phyloP scores from a whole-genome alignment of 371 early-diverging fungal species.

The Mortierella sp. region DNA sequence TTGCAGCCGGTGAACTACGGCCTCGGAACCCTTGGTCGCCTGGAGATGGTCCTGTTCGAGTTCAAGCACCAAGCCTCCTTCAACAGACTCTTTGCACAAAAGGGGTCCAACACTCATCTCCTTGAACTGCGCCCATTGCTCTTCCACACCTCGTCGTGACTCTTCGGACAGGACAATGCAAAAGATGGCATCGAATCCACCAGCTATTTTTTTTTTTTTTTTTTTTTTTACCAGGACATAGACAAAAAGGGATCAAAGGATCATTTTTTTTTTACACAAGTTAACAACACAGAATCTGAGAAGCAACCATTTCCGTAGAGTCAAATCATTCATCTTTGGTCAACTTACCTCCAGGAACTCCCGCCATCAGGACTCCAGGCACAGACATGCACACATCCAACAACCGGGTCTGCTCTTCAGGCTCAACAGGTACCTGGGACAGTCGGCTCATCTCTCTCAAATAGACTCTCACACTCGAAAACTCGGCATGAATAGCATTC shows the following conservation, averaged over 20 bases:
- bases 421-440: constrained; percentile 91
- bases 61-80: constrained; percentile 49
- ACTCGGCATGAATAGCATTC: constrained; percentile 29
- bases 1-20: constrained; percentile 16
- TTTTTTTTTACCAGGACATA: neutral
- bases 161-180: constrained; percentile 74
- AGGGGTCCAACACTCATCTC: constrained; percentile 84
- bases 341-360: constrained; percentile 90
- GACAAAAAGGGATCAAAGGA: constrained; percentile 3
- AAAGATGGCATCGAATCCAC: constrained; percentile 97
- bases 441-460: constrained; percentile 78
- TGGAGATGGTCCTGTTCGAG: constrained; percentile 12
- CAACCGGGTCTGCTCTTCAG: constrained; percentile 83
- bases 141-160: constrained; percentile 59
- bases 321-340: neutral
- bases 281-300: neutral
- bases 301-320: too few relatives aligned
- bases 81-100: constrained; percentile 56
- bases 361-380: constrained; percentile 89
- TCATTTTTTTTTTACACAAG: neutral
- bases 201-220: constrained; percentile 75
- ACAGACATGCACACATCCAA: constrained; percentile 80
- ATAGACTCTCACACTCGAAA: constrained; percentile 47
- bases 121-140: constrained; percentile 77
- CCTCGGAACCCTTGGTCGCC: neutral